Evolutionary conservation across 257 asterid species (phyloP), one percentile per base, ranked within the genome.

Genomic region (Orobanche coerulescens): DNA sequence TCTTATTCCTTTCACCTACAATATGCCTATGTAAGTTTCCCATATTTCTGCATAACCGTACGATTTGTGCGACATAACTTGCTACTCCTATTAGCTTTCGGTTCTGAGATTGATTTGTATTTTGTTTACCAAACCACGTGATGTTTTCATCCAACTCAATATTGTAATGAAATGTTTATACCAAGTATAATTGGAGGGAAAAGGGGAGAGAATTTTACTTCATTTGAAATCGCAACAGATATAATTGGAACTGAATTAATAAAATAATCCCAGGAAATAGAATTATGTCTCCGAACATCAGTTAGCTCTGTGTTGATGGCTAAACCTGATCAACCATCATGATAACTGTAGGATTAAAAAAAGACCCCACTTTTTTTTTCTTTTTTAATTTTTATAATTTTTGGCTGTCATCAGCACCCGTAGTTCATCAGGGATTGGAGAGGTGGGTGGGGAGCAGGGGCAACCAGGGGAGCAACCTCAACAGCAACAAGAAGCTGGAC

Each of bases 1-100:
- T 30, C 87, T 85, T 23, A 79, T 85, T 23, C 96, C 96, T 18
- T 85, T 88, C 52, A 82, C 89, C 22, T 85, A 88, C 73, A 75
- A 73, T 53, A 15, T 85, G 36, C 96, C 94, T 6, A 79, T 78
- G 91, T 85, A 66, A 72, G 94, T 79, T 66, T 71, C 53, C 39
- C 39, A 33, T 40, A 42, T 7, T 44, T 55, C 48, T 47, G 30
- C 18, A 19, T 52, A n/a, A 49, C 55, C 26, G 28, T n/a, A 34
- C 26, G 28, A 40, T 50, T 20, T 25, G 23, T 5, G 37, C 5
- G 16, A 22, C 53, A 3, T 62, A 33, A n/a, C 16, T 39, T 39
- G 50, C 9, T 43, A 14, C 16, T 53, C 15, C 0, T 15, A 20
- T 47, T 31, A n/a, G n/a, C 22, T 48, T 19, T 48, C 15, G 8